A percentile compares a stretch with the other conserved stretches of the same genome.
These are phyloP conservation scores for Fagus sylvatica DNA, from an alignment of 306 rosid genomes.

Conservation along the genomic window DNA sequence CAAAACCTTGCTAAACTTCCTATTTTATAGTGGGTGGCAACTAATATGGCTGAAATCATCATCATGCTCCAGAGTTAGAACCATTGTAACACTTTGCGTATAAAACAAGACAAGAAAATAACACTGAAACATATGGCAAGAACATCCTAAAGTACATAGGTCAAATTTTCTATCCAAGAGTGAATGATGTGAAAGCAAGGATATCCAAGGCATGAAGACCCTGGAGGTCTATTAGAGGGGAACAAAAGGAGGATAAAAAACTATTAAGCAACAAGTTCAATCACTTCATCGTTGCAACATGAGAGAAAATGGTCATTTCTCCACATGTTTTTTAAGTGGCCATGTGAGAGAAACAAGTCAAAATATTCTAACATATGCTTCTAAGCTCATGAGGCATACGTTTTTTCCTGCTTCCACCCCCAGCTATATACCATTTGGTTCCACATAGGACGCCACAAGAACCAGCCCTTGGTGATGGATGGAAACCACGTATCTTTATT, in stretches of 20 bases:
- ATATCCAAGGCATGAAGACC: not conserved
- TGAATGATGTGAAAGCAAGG: not conserved
- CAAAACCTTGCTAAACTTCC: not conserved
- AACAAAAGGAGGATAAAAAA: not conserved
- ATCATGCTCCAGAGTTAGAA: not conserved
- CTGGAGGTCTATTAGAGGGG: not conserved
- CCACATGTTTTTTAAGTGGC: constrained; percentile 9
- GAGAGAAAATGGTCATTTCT: not conserved
- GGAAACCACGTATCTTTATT: constrained; percentile 79
- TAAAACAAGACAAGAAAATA: not conserved
- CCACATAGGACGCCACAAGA: constrained; percentile 83
- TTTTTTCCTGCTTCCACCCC: constrained; percentile 94
- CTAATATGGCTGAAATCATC: not conserved
- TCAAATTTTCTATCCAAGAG: not conserved
- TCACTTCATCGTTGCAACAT: not conserved
- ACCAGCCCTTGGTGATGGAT: constrained; percentile 95
- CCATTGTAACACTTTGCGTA: not conserved
- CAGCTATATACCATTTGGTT: constrained; percentile 90
- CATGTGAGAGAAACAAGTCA: constrained; percentile 3
- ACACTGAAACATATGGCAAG: not conserved
- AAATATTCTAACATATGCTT: constrained; percentile 17
- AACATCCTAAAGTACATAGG: not conserved
- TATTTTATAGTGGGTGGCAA: not conserved
- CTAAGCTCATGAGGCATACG: constrained; percentile 49
- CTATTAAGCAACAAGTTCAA: not conserved